Base-by-base conservation (phyloP, 352 stramenopile species). In the Phytophthora rubi region DNA sequence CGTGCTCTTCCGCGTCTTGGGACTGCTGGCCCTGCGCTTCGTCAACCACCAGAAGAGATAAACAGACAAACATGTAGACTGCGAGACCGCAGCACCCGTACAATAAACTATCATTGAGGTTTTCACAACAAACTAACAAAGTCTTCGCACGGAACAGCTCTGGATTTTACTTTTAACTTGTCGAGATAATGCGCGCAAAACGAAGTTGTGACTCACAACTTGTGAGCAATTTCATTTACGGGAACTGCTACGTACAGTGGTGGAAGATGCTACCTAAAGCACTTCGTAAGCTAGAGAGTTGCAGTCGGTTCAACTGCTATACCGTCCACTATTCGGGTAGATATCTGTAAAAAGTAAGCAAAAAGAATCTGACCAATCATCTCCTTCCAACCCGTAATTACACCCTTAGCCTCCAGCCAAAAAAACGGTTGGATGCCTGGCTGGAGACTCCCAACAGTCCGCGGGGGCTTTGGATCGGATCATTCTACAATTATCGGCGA, bases 41-140 rank as follows among this genome's bases (percentile, higher is more conserved):
- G 28, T 70, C 48, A 71, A 59, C 26, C 74, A 85, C 55, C 71
- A 86, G 69, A 83, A 80, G 66, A 61, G 53, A 48, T 42, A 42
- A 21, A 21, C 18, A 21, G 35, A 42, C 13, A 42, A 12, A 13
- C 33, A 12, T 30, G 28, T 30, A 30, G 26, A 30, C 26, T 30
- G 26, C 26, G 26, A 30, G 26, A 30, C 5, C 26, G 26, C 28
- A 30, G 28, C 28, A 37, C 33, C 7, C 7, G 33, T 37, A 42
- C 35, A 42, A 42, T 42, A 42, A 42, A 15, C 9, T 42, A 16
- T 16, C 10, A 42, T 42, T 42, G 35, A 42, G 28, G 28, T 30
- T 30, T 30, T 30, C 28, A 26, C 23, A 26, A 26, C 23, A 26
- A 3, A 26, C 23, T 26, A 21, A 21, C 18, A 21, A 21, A 21